Evolutionary conservation across 371 early-diverging fungal genomes (phyloP), one percentile per base, ranked within the genome.

Genomic region (Mortierella sp.): DNA sequence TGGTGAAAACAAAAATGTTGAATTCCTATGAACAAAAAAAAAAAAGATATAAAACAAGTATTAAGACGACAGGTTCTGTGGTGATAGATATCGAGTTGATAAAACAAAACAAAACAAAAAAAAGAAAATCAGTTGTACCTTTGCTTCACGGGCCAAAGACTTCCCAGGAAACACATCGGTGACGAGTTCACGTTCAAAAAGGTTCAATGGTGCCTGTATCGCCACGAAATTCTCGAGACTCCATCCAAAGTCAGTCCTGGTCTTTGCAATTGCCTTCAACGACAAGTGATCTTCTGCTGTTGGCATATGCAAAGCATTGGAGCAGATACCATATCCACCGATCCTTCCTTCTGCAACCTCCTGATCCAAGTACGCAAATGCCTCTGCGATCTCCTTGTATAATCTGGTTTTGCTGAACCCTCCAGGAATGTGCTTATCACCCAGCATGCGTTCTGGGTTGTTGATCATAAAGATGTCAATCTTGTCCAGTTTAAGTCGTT

Each of bases 401-500:
- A 91, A 73, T 52, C 85, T 81, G 11, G 84, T 55, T 28, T 86
- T 60, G 40, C 62, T 66, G 24, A 55, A 79, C 22, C 64, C 72
- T 6, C 72, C 70, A 61, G 88, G 89, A 65, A 77, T 77, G 26
- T 86, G 85, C 14, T 86, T 87, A 2, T 89, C 90, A 66, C 87
- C 85, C 47, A 93, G 32, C 90, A 95, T 87, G 18, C 95, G 85
- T 74, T 95, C 95, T 6, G 95, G 95, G 60, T 90, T 90, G 84
- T 95, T 95, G 64, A 95, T 77, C 92, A 95, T 90, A 65, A 92
- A 93, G 22, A 92, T 84, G 81, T 95, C 95, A 49, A 94, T 60
- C 43, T 84, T 86, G 28, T 91, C 79, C 14, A 93, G 83, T 22
- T 87, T 75, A 51, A 94, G 78, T 26, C 94, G 84, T 9, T 86